A percentile compares a stretch with the other conserved stretches of the same genome.
Evolutionary conservation across 169 alveolate genomes (phyloP).

Genomic region (Plasmodium ovale): DNA sequence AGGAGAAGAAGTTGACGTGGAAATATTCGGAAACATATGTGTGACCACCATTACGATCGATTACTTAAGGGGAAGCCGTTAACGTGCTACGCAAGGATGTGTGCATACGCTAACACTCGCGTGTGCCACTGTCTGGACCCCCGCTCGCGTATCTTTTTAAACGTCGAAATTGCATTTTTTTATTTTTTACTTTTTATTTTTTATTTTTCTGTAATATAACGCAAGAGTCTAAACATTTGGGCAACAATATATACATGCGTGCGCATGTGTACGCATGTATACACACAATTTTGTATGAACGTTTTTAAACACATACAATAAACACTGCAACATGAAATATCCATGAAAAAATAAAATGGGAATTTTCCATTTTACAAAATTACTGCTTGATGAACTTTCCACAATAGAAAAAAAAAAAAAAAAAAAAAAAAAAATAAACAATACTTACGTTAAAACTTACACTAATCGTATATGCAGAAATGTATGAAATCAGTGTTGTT

Average conservation of each 20-base stretch:
- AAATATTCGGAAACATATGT: too few relatives aligned
- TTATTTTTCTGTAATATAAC: neutral
- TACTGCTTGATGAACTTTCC: neutral
- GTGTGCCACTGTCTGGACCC: neutral
- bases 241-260: neutral
- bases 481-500: slow-evolving; percentile 12
- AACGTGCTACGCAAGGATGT: neutral
- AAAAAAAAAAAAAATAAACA: neutral
- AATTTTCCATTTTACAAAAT: slow-evolving; percentile 1
- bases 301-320: neutral
- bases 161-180: too few relatives aligned
- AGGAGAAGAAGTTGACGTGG: neutral
- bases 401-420: too few relatives aligned
- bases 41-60: too few relatives aligned
- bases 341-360: neutral
- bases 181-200: neutral
- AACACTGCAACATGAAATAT: neutral
- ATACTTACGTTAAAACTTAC: neutral
- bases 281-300: neutral
- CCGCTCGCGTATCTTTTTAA: neutral
- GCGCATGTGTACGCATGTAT: neutral
- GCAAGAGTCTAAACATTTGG: too few relatives aligned
- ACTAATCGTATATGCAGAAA: neutral
- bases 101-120: neutral
- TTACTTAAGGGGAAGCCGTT: too few relatives aligned